phyloP scores from a whole-genome alignment of 352 stramenopile species.

The Phytophthora pinifolia region DNA sequence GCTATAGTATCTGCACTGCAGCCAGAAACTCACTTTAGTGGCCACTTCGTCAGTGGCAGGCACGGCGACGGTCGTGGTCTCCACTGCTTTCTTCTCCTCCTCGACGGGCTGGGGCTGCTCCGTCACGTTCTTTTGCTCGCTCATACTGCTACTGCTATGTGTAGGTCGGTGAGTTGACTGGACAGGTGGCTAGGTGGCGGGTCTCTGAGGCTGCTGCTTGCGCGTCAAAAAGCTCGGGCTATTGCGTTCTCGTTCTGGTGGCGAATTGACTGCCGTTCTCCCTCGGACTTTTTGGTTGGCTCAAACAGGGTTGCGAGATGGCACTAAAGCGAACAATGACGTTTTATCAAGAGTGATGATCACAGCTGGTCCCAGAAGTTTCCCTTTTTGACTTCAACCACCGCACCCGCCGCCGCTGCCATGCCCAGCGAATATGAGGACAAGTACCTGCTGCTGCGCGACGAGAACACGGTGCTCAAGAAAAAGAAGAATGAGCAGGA shows the following conservation, averaged over 20 bases:
- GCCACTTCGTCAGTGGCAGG: conserved; percentile 43
- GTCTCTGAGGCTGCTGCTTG: conserved; percentile 7
- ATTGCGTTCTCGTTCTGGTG: conserved; percentile 21
- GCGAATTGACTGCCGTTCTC: conserved; percentile 24
- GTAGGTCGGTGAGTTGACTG: conserved; percentile 7
- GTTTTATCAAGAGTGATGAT: background rate
- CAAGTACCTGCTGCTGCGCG: conserved; percentile 80
- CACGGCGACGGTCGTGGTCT: conserved; percentile 34
- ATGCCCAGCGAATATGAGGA: conserved; percentile 79
- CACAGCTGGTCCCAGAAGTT: conserved; percentile 15
- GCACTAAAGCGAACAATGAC: conserved; percentile 24
- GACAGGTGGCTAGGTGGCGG: background rate
- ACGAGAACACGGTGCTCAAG: conserved; percentile 87
- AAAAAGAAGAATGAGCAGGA: conserved; percentile 93
- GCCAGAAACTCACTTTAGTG: conserved; percentile 48
- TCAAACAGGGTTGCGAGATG: conserved; percentile 19
- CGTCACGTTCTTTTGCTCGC: conserved; percentile 36
- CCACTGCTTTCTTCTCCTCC: conserved; percentile 34
- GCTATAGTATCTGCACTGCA: background rate
- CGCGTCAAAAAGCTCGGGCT: conserved; percentile 14
- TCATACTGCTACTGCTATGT: conserved; percentile 37
- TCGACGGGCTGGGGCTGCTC: conserved; percentile 32
- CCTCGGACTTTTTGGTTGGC: conserved; percentile 33
- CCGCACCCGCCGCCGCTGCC: background rate
- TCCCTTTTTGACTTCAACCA: conserved; percentile 22